phyloP scores from a whole-genome alignment of 1,284 basidiomycete species.

The Entoloma clypeatum region DNA sequence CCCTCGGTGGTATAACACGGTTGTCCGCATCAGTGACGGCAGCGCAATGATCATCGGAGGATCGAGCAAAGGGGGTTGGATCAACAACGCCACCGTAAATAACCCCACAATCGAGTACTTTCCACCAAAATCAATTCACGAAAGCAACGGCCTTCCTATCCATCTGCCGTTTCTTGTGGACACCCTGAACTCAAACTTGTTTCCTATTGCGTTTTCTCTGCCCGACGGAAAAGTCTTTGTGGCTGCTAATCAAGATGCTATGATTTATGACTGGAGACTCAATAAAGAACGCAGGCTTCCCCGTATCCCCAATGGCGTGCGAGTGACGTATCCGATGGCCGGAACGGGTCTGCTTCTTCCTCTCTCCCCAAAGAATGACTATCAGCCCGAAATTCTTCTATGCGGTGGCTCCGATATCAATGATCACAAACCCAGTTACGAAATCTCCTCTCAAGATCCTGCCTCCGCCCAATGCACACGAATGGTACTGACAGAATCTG shows the following conservation, averaged over 20 bases:
- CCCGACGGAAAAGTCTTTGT: constrained; percentile 74
- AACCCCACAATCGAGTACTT: constrained; percentile 82
- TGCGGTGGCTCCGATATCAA: constrained; percentile 75
- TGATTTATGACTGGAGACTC: constrained; percentile 73
- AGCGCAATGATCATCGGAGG: constrained; percentile 82
- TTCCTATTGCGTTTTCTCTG: constrained; percentile 73
- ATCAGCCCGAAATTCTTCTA: constrained; percentile 67
- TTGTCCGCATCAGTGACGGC: constrained; percentile 66
- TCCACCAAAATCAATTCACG: constrained; percentile 69
- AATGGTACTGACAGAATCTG: constrained; percentile 59
- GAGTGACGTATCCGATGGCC: constrained; percentile 80
- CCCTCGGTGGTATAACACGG: constrained; percentile 76
- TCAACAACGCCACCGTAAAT: constrained; percentile 72
- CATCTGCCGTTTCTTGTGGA: constrained; percentile 61
- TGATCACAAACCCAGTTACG: constrained; percentile 54
- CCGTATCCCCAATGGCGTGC: constrained; percentile 72
- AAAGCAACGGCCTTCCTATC: constrained; percentile 62
- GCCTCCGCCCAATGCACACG: constrained; percentile 74
- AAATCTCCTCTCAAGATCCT: constrained; percentile 65
- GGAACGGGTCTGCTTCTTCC: constrained; percentile 72
- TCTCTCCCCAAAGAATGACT: constrained; percentile 57
- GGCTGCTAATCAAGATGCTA: constrained; percentile 75
- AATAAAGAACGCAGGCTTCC: constrained; percentile 67
- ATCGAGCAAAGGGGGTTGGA: constrained; percentile 76
- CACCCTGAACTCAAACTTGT: constrained; percentile 77